Base-by-base conservation (phyloP, 495 filamentous ascomycete species). In the Penicillium roqueforti region DNA sequence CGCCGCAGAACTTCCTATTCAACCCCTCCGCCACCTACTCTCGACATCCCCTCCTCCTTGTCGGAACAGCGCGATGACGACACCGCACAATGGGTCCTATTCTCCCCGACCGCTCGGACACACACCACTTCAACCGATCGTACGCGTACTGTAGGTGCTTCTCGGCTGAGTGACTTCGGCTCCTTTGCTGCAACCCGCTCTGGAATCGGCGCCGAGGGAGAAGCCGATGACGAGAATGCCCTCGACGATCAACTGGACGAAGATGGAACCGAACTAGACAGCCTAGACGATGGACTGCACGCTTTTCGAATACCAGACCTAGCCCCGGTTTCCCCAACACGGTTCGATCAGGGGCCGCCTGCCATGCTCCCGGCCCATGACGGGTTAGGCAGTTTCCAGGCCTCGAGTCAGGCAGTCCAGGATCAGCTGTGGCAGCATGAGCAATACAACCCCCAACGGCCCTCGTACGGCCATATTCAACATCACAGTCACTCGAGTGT, bases 11-110 rank as follows among this genome's bases (percentile, higher is more conserved):
- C 76, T 25, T 78, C 80, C 26, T 76, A 78, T 63, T 69, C 76
- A n/a, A 57, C 74, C 7, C 67, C 80, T 11, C 77, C 79, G 51
- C 68, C 72, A 13, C 70, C 71, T 18, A 29, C 60, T 3, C 62
- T 75, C 16, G 68, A 72, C 38, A 56, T 66, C 36, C 73, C 74
- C 4, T 65, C 74, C 32, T 63, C 72, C 31, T 53, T 62, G 5
- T 43, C 62, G 4, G 70, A 78, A 20, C 72, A 65, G 58, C 55
- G 64, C 50, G 57, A 69, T 55, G 83, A 87, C 62, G 87, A 95
- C 46, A 83, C 89, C 4, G 85, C 91, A 65, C 92, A 96, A 83
- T 97, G 93, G 95, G 84, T 98, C 40, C 82, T 98, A 58, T 98
- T 98, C 73, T 90, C 90, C 10, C 91, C 91, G 22, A 82, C 81